Conservation (phyloP, 192 early-diverging fungal species). For the Ramicandelaber brevisporus region DNA sequence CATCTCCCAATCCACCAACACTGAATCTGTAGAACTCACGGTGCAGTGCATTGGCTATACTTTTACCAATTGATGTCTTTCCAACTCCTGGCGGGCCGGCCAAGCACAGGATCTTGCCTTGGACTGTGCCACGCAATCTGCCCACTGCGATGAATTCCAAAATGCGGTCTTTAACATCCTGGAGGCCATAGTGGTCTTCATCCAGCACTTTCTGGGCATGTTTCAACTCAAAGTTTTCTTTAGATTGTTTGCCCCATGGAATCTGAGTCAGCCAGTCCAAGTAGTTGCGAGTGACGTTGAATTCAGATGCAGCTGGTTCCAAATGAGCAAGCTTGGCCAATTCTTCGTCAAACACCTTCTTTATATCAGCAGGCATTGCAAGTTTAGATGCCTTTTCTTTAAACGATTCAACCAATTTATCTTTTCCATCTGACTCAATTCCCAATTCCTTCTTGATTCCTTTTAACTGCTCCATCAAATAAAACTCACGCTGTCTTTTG, state of each 20-base stretch:
- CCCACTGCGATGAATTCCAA: constrained; percentile 98
- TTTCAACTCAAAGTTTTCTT: constrained; percentile 81
- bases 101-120: constrained; percentile 95
- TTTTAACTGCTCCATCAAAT: constrained; percentile 97
- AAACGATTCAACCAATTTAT: constrained; percentile 87
- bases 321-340: constrained; percentile 76
- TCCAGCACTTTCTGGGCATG: constrained; percentile 76
- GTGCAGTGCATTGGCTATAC: constrained; percentile 79
- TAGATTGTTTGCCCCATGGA: constrained; percentile 77
- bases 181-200: constrained; percentile 97
- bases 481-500: constrained; percentile 93
- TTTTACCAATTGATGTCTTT: constrained; percentile 96
- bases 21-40: constrained; percentile 93
- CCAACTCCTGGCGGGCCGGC: constrained; percentile 98
- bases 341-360: constrained; percentile 97
- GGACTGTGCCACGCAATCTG: constrained; percentile 79
- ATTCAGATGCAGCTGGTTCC: constrained; percentile 88
- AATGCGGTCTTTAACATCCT: constrained; percentile 98
- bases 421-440: constrained; percentile 92
- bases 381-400: constrained; percentile 62
- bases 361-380: constrained; percentile 68
- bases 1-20: constrained; percentile 91
- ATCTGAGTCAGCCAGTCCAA: constrained; percentile 95
- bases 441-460: constrained; percentile 98
- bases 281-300: constrained; percentile 97